A percentile compares a stretch with the other conserved stretches of the same genome.
Conservation (phyloP, 495 filamentous ascomycete genomes). For the Penicillium egyptiacum region DNA sequence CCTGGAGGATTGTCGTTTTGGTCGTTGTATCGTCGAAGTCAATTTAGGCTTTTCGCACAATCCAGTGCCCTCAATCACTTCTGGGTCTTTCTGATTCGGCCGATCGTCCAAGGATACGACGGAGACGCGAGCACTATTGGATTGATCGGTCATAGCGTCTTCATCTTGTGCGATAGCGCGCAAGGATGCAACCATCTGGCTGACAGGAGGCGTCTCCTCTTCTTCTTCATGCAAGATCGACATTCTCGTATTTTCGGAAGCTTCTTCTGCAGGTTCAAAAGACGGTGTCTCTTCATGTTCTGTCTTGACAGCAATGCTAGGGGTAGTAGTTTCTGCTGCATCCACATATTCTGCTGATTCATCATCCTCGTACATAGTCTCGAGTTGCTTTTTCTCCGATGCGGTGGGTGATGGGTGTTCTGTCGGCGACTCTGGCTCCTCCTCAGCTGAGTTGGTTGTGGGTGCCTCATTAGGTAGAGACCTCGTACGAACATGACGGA, state of each 20-base stretch:
- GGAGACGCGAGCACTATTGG: conserved; percentile 25
- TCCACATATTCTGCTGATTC: conserved; percentile 34
- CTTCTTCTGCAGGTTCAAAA: conserved; percentile 12
- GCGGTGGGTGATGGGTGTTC: conserved; percentile 31
- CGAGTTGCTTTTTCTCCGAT: conserved; percentile 36
- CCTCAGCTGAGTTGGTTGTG: conserved; percentile 17
- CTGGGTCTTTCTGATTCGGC: conserved; percentile 21
- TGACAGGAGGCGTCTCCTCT: conserved; percentile 21
- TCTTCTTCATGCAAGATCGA: conserved; percentile 29
- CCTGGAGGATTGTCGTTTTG: conserved; percentile 36
- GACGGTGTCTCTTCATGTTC: conserved; percentile 9
- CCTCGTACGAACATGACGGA: conserved; percentile 52
- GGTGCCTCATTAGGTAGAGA: conserved; percentile 50
- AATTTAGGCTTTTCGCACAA: conserved; percentile 36
- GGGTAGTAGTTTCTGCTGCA: conserved; percentile 22
- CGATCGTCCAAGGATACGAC: conserved; percentile 27
- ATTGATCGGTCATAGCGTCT: conserved; percentile 23
- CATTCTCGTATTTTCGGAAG: conserved; percentile 24
- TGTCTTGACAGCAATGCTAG: conserved; percentile 28
- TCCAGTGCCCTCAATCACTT: conserved; percentile 42
- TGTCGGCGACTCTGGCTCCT: conserved; percentile 14
- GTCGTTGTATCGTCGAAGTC: conserved; percentile 34
- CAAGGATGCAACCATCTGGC: conserved; percentile 27
- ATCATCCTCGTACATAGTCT: conserved; percentile 48
- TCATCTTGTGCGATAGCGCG: conserved; percentile 21